Evolutionary conservation across 768 basidiomycete genomes (phyloP).

Genomic region (Trametes villosa): DNA sequence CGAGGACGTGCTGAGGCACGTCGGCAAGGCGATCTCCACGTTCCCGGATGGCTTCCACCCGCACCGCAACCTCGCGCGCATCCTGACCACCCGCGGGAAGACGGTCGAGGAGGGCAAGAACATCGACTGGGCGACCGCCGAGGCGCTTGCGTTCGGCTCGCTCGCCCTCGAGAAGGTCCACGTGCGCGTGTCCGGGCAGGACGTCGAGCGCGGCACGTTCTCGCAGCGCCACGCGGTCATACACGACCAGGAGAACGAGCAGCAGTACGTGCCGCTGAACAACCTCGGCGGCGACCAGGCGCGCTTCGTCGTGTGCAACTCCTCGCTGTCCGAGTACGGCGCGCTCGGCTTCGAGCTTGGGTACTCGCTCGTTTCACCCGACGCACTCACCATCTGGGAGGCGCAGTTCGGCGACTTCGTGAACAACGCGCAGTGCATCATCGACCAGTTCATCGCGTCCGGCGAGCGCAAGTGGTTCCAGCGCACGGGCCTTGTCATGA

Average conservation of each 20-base stretch:
- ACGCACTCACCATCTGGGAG: slow-evolving; percentile 94
- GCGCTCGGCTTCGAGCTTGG: slow-evolving; percentile 96
- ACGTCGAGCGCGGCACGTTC: slow-evolving; percentile 98
- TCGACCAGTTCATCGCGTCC: slow-evolving; percentile 97
- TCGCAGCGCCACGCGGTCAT: slow-evolving; percentile 97
- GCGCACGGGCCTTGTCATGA: slow-evolving; percentile 88
- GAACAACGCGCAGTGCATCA: slow-evolving; percentile 96
- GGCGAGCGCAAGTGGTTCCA: slow-evolving; percentile 99
- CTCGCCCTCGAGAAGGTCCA: slow-evolving; percentile 93
- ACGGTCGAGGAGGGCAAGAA: slow-evolving; percentile 88
- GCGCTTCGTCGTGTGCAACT: slow-evolving; percentile 95
- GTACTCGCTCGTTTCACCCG: slow-evolving; percentile 96
- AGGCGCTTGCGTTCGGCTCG: slow-evolving; percentile 94
- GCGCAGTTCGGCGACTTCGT: slow-evolving; percentile 99
- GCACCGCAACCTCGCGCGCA: slow-evolving; percentile 93
- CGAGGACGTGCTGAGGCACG: slow-evolving; percentile 73
- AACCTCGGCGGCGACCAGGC: slow-evolving; percentile 88
- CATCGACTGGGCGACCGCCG: slow-evolving; percentile 98
- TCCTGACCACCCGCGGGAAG: slow-evolving; percentile 87
- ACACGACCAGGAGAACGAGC: slow-evolving; percentile 93
- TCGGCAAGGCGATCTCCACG: slow-evolving; percentile 86
- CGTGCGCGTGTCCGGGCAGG: slow-evolving; percentile 95
- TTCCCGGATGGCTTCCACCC: slow-evolving; percentile 85
- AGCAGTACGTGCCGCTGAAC: slow-evolving; percentile 88
- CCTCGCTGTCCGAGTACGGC: slow-evolving; percentile 94